Evolutionary conservation across 2,329 filamentous ascomycete genomes (phyloP).

Genomic region (Zymoseptoria crescenta): DNA sequence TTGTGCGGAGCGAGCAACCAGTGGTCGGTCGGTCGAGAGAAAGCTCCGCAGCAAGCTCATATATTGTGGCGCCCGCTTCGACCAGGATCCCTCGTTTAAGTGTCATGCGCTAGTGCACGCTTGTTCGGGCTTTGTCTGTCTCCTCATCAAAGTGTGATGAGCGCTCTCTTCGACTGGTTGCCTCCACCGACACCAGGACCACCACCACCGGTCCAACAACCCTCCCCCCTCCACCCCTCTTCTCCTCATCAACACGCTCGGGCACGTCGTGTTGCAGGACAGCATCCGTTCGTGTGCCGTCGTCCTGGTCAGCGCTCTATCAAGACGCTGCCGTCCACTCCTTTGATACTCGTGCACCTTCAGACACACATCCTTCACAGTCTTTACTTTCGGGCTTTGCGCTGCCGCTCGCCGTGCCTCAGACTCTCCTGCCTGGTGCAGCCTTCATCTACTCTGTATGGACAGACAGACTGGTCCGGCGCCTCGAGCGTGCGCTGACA

Average conservation of each 20-base stretch:
- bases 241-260: neutral
- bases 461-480: neutral
- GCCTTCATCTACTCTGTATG: slow-evolving; percentile 12
- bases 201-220: neutral
- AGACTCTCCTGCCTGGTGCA: slow-evolving; percentile 14
- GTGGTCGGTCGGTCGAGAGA: neutral
- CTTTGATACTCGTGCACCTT: slow-evolving; percentile 13
- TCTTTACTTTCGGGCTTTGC: slow-evolving; percentile 4
- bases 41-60: neutral
- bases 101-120: neutral
- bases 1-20: neutral
- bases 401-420: slow-evolving; percentile 12
- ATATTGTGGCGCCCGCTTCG: neutral
- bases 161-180: neutral
- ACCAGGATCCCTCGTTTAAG: neutral
- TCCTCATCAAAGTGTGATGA: neutral
- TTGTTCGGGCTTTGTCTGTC: neutral
- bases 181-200: neutral
- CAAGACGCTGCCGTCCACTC: slow-evolving; percentile 15
- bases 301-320: slow-evolving; percentile 1
- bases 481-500: neutral
- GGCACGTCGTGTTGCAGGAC: slow-evolving; percentile 3
- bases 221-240: neutral
- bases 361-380: neutral
- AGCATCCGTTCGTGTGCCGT: slow-evolving; percentile 7